A percentile compares a stretch with the other conserved stretches of the same genome.
Conservation (phyloP, 2,329 filamentous ascomycete species). For the Chaetomium strumarium region DNA sequence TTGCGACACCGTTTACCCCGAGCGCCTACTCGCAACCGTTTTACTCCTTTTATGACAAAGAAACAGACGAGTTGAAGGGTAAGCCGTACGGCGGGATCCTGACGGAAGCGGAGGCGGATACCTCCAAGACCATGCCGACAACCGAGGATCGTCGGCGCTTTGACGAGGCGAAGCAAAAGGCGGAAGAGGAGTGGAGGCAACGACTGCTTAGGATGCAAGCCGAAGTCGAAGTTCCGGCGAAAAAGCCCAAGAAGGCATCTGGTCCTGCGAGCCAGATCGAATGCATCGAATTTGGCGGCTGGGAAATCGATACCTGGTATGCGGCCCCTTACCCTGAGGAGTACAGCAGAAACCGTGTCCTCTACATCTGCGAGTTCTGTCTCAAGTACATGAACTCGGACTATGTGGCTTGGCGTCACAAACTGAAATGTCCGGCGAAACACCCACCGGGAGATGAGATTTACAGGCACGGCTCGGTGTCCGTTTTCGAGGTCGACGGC, state of each 20-base stretch:
- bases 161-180: conserved; percentile 81
- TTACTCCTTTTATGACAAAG: conserved; percentile 83
- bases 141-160: conserved; percentile 79
- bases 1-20: conserved; percentile 52
- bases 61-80: conserved; percentile 80
- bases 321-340: conserved; percentile 97
- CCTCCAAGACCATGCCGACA: conserved; percentile 76
- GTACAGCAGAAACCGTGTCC: conserved; percentile 89
- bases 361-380: conserved; percentile 99
- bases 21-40: conserved; percentile 68
- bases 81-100: conserved; percentile 96
- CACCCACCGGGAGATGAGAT: conserved; percentile 97
- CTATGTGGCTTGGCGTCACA: conserved; percentile 96
- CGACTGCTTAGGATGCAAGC: conserved; percentile 55
- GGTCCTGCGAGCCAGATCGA: conserved; percentile 94
- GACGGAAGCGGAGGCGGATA: conserved; percentile 83
- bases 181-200: conserved; percentile 85
- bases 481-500: conserved; percentile 96
- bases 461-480: conserved; percentile 83
- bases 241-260: conserved; percentile 67
- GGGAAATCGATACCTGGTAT: conserved; percentile 99
- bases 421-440: conserved; percentile 92
- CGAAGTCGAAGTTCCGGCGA: conserved; percentile 55
- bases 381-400: conserved; percentile 99
- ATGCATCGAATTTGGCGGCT: conserved; percentile 95